Evolutionary conservation across 345 rosid genomes (phyloP), one percentile per base, ranked within the genome.

Genomic region (Rubroshorea leprosula): DNA sequence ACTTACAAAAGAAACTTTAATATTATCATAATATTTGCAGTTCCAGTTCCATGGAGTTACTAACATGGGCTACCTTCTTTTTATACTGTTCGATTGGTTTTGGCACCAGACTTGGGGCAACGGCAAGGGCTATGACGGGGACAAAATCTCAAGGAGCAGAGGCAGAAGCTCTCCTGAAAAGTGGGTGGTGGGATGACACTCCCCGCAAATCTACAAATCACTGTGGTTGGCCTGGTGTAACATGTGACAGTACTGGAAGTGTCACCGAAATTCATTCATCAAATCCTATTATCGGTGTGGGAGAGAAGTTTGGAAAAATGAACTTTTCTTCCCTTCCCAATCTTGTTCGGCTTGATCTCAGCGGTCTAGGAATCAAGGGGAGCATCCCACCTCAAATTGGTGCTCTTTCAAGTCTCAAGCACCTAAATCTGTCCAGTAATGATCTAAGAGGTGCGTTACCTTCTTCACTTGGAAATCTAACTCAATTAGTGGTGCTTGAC

Each of bases 301-400:
- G n/a, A n/a, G 4, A 0, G 13, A 19, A 54, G 14, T 46, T 72
- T 38, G 10, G 17, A 12, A 54, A 23, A 5, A 18, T 63, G 54
- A 58, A 63, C 47, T 58, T 63, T 35, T 62, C 69, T 29, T 63
- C 49, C 24, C 27, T 72, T 5, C 51, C 25, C 0, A 20, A 72
- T 62, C 60, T 72, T 6, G 20, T 9, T 12, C 1, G 0, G 14
- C 18, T 67, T 0, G 3, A 10, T 4, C 35, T 63, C 4, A 0
- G 0, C 0, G 0, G 2, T 2, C 21, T 44, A 9, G 14, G 5
- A 0, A 31, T 59, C 5, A 0, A 1, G 0, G 35, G 66, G 2
- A 20, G 23, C 11, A 71, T 66, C 21, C 45, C 54, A 2, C n/a
- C 17, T 0, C 35, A 66, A 26, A 31, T 63, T 14, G 51, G 61